These are phyloP conservation scores for Annulohypoxylon truncatum DNA, from an alignment of 2,329 filamentous ascomycete genomes.

Conservation along the genomic window DNA sequence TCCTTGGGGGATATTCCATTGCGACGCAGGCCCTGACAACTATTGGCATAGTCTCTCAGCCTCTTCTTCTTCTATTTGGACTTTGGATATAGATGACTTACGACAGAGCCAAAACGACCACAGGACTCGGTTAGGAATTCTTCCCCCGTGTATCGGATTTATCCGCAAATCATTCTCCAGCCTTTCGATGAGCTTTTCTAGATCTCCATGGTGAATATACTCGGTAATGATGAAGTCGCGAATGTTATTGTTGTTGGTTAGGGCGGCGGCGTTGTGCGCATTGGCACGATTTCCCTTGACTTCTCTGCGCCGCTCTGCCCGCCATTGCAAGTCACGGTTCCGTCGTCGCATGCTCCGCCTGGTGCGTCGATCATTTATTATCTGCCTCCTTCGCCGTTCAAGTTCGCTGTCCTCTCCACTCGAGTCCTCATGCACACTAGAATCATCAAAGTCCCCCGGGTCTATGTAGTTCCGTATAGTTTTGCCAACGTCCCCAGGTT, in stretches of 20 bases:
- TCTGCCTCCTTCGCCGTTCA: neutral
- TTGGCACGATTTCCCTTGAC: no score
- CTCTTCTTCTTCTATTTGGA: neutral
- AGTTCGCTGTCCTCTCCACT: slow-evolving; percentile 38
- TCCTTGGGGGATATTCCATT: slow-evolving; percentile 44
- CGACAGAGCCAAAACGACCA: slow-evolving; percentile 40
- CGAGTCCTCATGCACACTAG: slow-evolving; percentile 29
- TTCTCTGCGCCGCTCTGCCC: no score
- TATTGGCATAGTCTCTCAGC: slow-evolving; percentile 7
- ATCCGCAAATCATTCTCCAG: slow-evolving; percentile 10
- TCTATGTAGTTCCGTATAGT: neutral
- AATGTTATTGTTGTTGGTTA: no score
- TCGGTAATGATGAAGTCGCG: slow-evolving; percentile 38
- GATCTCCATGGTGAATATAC: slow-evolving; percentile 37
- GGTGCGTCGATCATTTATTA: neutral
- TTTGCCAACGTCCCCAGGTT: no score
- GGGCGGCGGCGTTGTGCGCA: neutral
- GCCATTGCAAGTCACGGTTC: no score
- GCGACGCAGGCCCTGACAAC: slow-evolving; percentile 41
- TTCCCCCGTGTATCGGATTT: neutral
- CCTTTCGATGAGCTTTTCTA: slow-evolving; percentile 31
- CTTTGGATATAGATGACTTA: slow-evolving; percentile 15
- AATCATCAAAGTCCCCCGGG: slow-evolving; percentile 22
- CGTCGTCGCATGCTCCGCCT: neutral
- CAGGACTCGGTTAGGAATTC: slow-evolving; percentile 33